Evolutionary conservation across 1,284 basidiomycete genomes (phyloP).

Genomic region (Ustilago vetiveriae): DNA sequence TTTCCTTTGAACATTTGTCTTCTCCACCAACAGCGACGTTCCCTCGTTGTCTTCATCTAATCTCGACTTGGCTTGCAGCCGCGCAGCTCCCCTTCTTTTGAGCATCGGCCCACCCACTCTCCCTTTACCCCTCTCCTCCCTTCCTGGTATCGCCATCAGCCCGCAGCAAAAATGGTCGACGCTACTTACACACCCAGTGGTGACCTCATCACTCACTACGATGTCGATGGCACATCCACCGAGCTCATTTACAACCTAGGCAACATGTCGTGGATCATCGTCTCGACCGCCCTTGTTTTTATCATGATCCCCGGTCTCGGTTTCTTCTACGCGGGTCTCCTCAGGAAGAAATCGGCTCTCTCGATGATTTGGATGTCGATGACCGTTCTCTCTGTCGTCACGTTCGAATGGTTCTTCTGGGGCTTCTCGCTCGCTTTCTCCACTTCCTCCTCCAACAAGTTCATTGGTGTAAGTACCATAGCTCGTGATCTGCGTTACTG

Average conservation of each 20-base stretch:
- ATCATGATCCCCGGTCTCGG: constrained; percentile 80
- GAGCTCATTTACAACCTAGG: constrained; percentile 68
- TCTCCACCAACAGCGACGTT: background rate
- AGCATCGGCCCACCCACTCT: background rate
- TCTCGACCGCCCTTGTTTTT: constrained; percentile 74
- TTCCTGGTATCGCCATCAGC: no score
- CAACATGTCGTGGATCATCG: constrained; percentile 71
- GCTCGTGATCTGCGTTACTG: background rate
- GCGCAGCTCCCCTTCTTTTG: background rate
- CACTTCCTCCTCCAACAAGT: constrained; percentile 64
- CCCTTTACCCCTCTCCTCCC: background rate
- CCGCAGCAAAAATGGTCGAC: constrained; percentile 48
- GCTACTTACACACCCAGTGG: constrained; percentile 35
- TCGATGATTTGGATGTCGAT: constrained; percentile 89
- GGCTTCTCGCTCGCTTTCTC: constrained; percentile 69
- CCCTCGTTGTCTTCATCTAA: background rate
- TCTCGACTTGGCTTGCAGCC: background rate
- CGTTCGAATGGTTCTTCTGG: constrained; percentile 73
- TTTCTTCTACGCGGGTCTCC: constrained; percentile 85
- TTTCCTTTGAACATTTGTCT: background rate
- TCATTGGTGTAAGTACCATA: constrained; percentile 68
- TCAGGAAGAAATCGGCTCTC: constrained; percentile 87
- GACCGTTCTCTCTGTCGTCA: constrained; percentile 78
- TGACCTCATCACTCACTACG: constrained; percentile 25
- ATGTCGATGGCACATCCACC: constrained; percentile 13